A percentile compares a stretch with the other conserved stretches of the same genome.
phyloP scores from a whole-genome alignment of 768 basidiomycete genomes.

The Leucocoprinus sp. region DNA sequence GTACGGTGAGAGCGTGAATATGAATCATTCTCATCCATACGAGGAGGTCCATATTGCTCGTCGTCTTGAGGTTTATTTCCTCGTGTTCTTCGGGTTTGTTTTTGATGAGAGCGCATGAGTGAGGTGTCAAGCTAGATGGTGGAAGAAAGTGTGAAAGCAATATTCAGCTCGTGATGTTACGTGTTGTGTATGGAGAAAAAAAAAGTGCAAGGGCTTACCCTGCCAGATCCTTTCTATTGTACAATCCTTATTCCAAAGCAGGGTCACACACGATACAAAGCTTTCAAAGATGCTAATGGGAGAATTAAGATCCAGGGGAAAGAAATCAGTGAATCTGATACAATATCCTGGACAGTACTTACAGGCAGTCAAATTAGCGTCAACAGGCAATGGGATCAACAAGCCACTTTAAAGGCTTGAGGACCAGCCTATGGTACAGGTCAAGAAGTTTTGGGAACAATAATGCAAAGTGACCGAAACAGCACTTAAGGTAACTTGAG shows the following conservation, averaged over 20 bases:
- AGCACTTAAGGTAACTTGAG: slow-evolving; percentile 5
- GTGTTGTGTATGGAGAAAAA: slow-evolving; percentile 23
- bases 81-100: slow-evolving; percentile 41
- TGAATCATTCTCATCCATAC: slow-evolving; percentile 44
- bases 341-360: neutral
- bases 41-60: slow-evolving; percentile 40
- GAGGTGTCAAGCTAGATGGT: slow-evolving; percentile 17
- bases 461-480: neutral
- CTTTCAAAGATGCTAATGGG: neutral
- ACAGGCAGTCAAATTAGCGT: slow-evolving; percentile 2
- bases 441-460: neutral
- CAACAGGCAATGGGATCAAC: neutral
- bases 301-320: neutral
- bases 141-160: slow-evolving; percentile 15
- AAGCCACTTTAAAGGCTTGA: neutral
- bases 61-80: slow-evolving; percentile 41
- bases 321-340: neutral
- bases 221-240: slow-evolving; percentile 1
- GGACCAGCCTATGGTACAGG: neutral
- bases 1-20: slow-evolving; percentile 43
- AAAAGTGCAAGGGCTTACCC: slow-evolving; percentile 27
- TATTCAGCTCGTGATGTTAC: slow-evolving; percentile 21
- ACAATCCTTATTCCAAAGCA: neutral
- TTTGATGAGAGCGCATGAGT: slow-evolving; percentile 37
- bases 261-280: slow-evolving; percentile 2